Percentiles rank a stretch among this genome's conserved stretches.
Conservation (phyloP, 768 basidiomycete genomes). For the Tylopilus balloui region DNA sequence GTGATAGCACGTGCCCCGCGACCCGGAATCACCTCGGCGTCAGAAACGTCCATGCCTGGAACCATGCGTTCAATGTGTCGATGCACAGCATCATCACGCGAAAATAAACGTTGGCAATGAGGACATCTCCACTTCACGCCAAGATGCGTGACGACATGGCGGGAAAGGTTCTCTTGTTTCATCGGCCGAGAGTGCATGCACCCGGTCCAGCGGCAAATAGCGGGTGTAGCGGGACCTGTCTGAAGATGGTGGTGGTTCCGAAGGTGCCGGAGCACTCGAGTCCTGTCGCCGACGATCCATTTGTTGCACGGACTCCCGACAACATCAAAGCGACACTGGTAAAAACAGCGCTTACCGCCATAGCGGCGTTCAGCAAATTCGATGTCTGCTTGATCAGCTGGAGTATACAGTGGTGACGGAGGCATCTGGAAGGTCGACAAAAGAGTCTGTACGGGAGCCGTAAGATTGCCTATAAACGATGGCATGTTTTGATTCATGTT, state of each 20-base stretch:
- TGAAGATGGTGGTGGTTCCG: conserved; percentile 23
- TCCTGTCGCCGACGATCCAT: conserved; percentile 26
- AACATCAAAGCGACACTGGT: conserved; percentile 26
- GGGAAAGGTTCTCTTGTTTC: conserved; percentile 32
- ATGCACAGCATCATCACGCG: conserved; percentile 32
- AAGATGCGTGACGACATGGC: conserved; percentile 28
- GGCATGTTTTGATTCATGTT: conserved; percentile 1
- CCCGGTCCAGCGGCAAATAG: conserved; percentile 21
- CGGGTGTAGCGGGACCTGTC: conserved; percentile 10
- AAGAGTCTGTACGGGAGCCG: background rate
- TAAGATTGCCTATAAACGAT: background rate
- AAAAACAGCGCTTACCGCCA: conserved; percentile 15
- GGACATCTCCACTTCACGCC: conserved; percentile 30
- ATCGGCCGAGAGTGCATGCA: conserved; percentile 23
- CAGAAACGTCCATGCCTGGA: conserved; percentile 20
- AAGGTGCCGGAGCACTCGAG: conserved; percentile 26
- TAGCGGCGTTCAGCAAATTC: conserved; percentile 22
- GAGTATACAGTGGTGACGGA: background rate
- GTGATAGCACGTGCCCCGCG: conserved; percentile 11
- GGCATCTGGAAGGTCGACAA: background rate
- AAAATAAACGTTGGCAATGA: conserved; percentile 23
- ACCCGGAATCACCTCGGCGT: conserved; percentile 23
- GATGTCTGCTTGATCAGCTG: conserved; percentile 19
- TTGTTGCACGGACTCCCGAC: conserved; percentile 22
- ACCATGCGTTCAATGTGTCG: conserved; percentile 30